Conservation (phyloP, 2,329 filamentous ascomycete species). For the Tolypocladium guangdongense region DNA sequence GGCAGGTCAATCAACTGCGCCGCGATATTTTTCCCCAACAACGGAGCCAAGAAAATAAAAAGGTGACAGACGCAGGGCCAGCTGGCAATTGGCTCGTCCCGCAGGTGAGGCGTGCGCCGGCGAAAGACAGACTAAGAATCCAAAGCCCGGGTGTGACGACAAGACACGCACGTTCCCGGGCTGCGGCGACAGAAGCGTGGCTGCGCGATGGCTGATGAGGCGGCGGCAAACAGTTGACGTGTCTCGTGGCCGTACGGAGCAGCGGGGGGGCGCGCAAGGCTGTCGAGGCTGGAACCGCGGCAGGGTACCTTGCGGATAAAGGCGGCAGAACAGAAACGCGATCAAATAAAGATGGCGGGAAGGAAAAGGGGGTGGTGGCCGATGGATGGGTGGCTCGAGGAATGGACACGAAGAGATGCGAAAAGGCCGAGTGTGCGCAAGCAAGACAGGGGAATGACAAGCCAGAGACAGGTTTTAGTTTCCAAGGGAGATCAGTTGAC, state of each 20-base stretch:
- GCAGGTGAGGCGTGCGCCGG: background rate
- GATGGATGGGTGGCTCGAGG: background rate
- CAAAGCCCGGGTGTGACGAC: background rate
- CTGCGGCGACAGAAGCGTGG: background rate
- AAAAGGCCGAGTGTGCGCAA: background rate
- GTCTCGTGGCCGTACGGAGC: background rate
- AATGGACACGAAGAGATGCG: background rate
- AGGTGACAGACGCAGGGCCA: background rate
- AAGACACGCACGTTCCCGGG: background rate
- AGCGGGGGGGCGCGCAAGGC: no score
- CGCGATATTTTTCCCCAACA: background rate
- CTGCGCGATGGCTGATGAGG: background rate
- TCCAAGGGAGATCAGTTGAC: slow-evolving; percentile 16
- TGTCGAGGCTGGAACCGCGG: background rate
- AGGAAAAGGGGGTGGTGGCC: background rate
- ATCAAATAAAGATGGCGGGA: background rate
- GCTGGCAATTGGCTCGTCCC: background rate
- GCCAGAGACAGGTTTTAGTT: slow-evolving; percentile 18
- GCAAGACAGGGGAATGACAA: background rate
- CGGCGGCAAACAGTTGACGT: background rate
- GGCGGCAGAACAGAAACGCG: no score
- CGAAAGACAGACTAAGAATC: background rate
- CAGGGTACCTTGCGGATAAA: no score
- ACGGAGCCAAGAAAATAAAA: background rate
- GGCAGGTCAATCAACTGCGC: background rate